These are phyloP conservation scores for Emergomyces orientalis DNA, from an alignment of 2,329 filamentous ascomycete species.

Conservation along the genomic window DNA sequence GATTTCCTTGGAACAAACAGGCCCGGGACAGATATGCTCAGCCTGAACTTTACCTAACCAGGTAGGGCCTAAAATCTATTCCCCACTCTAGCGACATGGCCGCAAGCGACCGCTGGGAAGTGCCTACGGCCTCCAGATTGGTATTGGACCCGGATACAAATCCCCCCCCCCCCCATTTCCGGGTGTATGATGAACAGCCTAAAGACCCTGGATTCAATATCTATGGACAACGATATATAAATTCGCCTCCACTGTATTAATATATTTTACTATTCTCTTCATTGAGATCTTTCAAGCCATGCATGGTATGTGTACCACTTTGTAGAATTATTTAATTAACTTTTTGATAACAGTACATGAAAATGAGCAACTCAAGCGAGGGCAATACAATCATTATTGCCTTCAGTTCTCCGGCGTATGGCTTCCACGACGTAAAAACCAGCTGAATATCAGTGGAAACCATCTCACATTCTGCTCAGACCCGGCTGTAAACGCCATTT, in stretches of 20 bases:
- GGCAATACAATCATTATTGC: not conserved
- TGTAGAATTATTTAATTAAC: conserved; percentile 2
- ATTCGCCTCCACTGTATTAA: not conserved
- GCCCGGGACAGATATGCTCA: conserved; percentile 22
- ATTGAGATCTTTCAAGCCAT: not conserved
- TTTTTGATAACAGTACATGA: not conserved
- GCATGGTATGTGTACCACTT: not conserved
- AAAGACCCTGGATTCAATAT: not conserved
- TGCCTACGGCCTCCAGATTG: not conserved
- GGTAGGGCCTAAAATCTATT: not conserved
- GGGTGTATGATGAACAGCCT: not conserved
- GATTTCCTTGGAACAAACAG: conserved; percentile 22
- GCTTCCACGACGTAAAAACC: not conserved
- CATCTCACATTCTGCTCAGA: not conserved
- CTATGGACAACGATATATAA: not conserved
- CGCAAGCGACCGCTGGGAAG: not conserved
- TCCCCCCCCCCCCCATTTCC: not conserved
- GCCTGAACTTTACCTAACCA: not conserved
- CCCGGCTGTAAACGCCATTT: not conserved
- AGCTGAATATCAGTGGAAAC: not conserved
- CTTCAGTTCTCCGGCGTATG: not conserved
- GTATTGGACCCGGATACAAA: not conserved
- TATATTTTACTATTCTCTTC: not conserved
- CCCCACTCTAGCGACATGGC: not conserved
- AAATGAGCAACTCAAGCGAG: not conserved